These are phyloP conservation scores for Fusarium albidum DNA, from an alignment of 2,329 filamentous ascomycete species.

Conservation along the genomic window DNA sequence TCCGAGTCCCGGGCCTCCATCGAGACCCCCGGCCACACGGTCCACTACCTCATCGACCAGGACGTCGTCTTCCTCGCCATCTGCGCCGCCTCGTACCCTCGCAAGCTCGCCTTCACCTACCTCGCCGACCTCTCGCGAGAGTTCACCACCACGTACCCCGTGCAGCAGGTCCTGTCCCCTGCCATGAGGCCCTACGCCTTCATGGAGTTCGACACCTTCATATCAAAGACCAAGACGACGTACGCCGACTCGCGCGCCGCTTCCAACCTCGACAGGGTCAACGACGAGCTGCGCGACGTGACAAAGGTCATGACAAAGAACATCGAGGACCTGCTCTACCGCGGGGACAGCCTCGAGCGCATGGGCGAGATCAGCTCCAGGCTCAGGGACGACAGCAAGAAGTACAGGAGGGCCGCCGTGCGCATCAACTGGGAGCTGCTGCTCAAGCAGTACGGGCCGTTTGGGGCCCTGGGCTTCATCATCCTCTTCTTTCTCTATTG, in stretches of 20 bases:
- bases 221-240: constrained; percentile 88
- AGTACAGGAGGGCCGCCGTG: constrained; percentile 91
- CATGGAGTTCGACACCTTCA: constrained; percentile 98
- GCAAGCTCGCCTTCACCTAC: constrained; percentile 98
- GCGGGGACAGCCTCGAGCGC: constrained; percentile 91
- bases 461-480: constrained; percentile 82
- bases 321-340: constrained; percentile 95
- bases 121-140: constrained; percentile 90
- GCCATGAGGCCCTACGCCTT: constrained; percentile 91
- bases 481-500: constrained; percentile 89
- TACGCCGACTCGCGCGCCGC: constrained; percentile 93
- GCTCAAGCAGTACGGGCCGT: constrained; percentile 94
- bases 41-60: constrained; percentile 89
- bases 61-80: constrained; percentile 93
- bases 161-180: constrained; percentile 75
- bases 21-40: constrained; percentile 80
- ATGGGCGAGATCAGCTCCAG: constrained; percentile 96
- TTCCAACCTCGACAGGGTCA: constrained; percentile 93
- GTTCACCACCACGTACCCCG: constrained; percentile 86
- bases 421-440: constrained; percentile 98
- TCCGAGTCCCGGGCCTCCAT: constrained; percentile 92
- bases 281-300: constrained; percentile 96
- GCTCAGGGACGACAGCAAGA: constrained; percentile 90
- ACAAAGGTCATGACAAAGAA: constrained; percentile 99
- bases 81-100: constrained; percentile 91